Evolutionary conservation across 306 rosid genomes (phyloP), one percentile per base, ranked within the genome.

Genomic region (Sechiopsis laciniata): DNA sequence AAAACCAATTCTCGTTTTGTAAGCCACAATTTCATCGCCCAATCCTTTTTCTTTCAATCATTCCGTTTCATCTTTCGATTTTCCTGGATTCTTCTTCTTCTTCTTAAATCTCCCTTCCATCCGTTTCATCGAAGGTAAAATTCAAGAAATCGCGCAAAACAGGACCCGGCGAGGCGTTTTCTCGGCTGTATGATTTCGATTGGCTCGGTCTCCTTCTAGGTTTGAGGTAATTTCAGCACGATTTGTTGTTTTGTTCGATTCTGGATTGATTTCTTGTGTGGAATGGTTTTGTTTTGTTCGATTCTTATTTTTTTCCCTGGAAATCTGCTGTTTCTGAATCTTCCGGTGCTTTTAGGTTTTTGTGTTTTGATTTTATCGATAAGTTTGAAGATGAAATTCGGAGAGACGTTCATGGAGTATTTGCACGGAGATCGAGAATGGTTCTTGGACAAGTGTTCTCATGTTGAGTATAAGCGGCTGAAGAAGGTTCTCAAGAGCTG

Each of bases 401-500:
- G 96, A 1, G 87, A 76, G 51, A 79, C 83, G 10, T 93, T 84
- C 55, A 75, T 54, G 45, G 96, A 90, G 82, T 93, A 85, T 51
- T 83, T 87, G 73, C 85, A 80, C 50, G 93, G 85, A 20, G 97
- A 90, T 80, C 71, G 76, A 37, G 87, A 84, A 53, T 20, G 80
- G 72, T 72, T 83, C 26, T 17, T 88, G 78, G 92, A 85, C 14
- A 84, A 90, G 63, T 85, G 91, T 77, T 87, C 85, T 0, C 86
- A 90, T 70, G 85, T 93, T 9, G 96, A 90, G 78, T 93, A 90
- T 29, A 81, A 84, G 75, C 79, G 87, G 73, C 79, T 92, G 45
- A 92, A 92, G 82, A 87, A 87, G 19, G 98, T 92, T 19, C 83
- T 92, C 7, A 90, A 87, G 85, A 87, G 78, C 63, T 92, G 98